A percentile compares a stretch with the other conserved stretches of the same genome.
Evolutionary conservation across 192 early-diverging fungal genomes (phyloP).

Genomic region (Coemansia reversa): DNA sequence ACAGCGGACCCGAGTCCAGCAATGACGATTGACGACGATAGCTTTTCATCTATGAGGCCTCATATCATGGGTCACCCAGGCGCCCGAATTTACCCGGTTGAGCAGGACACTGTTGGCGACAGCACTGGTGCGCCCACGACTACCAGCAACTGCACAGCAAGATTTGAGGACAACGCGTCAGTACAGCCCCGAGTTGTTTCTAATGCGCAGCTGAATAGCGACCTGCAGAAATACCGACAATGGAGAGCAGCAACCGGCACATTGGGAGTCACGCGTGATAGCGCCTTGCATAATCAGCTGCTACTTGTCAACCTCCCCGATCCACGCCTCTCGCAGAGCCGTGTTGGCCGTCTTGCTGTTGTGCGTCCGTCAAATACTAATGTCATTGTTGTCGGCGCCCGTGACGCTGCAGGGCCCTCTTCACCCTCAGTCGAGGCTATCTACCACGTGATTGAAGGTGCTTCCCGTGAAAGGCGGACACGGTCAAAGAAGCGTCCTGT

Average conservation of each 20-base stretch:
- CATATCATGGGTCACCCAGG: constrained; percentile 43
- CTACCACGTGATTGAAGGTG: constrained; percentile 20
- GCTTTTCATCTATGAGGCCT: constrained; percentile 27
- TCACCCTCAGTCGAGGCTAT: constrained; percentile 24
- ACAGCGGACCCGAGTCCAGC: constrained; percentile 13
- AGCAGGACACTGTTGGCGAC: neutral
- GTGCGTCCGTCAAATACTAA: constrained; percentile 16
- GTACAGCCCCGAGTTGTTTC: neutral
- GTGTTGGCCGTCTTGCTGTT: constrained; percentile 29
- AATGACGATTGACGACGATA: constrained; percentile 36
- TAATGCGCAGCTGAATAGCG: constrained; percentile 10
- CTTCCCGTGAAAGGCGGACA: neutral
- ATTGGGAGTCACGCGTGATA: constrained; percentile 18
- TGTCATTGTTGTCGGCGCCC: constrained; percentile 24
- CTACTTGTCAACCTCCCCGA: constrained; percentile 25
- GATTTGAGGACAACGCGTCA: neutral
- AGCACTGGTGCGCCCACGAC: neutral
- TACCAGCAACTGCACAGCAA: neutral
- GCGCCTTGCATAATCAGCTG: constrained; percentile 28
- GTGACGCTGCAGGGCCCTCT: neutral
- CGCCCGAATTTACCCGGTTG: neutral
- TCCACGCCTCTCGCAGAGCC: constrained; percentile 7
- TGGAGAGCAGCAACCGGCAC: constrained; percentile 13
- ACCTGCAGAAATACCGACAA: constrained; percentile 7
- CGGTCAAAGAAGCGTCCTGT: no score